phyloP scores from a whole-genome alignment of 2,329 filamentous ascomycete species.

The Curvularia spicifera region DNA sequence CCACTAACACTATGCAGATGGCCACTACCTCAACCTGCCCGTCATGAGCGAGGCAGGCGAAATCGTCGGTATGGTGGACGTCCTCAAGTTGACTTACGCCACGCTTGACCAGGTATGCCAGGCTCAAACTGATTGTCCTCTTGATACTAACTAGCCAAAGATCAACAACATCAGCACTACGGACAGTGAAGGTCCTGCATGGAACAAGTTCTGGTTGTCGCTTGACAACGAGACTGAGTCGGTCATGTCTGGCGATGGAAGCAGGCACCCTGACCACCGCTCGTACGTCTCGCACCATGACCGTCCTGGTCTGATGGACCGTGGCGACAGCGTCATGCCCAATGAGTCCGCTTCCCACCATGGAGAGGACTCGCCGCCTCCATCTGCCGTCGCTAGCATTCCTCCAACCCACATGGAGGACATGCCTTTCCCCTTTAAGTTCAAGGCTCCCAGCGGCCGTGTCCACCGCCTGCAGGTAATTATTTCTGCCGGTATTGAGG shows the following conservation, averaged over 20 bases:
- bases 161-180: slow-evolving; percentile 89
- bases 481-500: slow-evolving; percentile 78
- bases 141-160: slow-evolving; percentile 45
- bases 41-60: slow-evolving; percentile 98
- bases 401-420: slow-evolving; percentile 65
- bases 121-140: background rate
- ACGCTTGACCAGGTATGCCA: slow-evolving; percentile 85
- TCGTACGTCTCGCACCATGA: slow-evolving; percentile 83
- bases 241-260: slow-evolving; percentile 89
- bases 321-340: slow-evolving; percentile 84
- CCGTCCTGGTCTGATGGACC: slow-evolving; percentile 65
- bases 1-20: slow-evolving; percentile 66
- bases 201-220: slow-evolving; percentile 99
- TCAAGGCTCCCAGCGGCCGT: slow-evolving; percentile 94
- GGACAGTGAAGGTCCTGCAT: slow-evolving; percentile 92
- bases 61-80: slow-evolving; percentile 99
- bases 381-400: slow-evolving; percentile 67
- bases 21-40: slow-evolving; percentile 95
- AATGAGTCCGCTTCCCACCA: slow-evolving; percentile 94
- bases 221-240: slow-evolving; percentile 95
- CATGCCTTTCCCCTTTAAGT: slow-evolving; percentile 93
- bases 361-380: slow-evolving; percentile 76
- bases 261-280: slow-evolving; percentile 70
- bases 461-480: slow-evolving; percentile 90
- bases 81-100: slow-evolving; percentile 96